Evolutionary conservation across 768 basidiomycete genomes (phyloP).

Genomic region (Mrakia gelida): DNA sequence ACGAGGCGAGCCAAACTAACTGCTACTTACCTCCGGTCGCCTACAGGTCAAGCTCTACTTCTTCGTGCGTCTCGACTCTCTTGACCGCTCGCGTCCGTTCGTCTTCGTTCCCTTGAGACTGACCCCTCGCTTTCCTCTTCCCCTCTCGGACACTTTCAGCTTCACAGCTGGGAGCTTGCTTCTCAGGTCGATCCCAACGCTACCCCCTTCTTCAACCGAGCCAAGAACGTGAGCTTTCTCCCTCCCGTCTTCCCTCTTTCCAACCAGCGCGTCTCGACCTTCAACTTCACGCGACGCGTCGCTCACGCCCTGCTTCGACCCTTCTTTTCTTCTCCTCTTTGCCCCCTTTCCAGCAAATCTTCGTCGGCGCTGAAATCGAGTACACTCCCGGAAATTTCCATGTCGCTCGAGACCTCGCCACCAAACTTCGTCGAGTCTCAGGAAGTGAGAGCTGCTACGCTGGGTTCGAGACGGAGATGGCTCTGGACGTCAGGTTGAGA

Average conservation of each 20-base stretch:
- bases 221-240: background rate
- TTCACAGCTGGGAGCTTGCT: background rate
- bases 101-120: background rate
- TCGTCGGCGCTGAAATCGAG: background rate
- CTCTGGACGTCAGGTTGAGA: background rate
- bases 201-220: background rate
- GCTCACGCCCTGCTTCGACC: too few relatives aligned
- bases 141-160: background rate
- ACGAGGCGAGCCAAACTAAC: too few relatives aligned
- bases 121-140: background rate
- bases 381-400: background rate
- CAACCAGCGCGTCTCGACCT: background rate
- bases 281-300: too few relatives aligned
- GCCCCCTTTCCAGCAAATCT: background rate
- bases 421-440: background rate
- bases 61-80: too few relatives aligned
- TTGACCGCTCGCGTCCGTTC: too few relatives aligned
- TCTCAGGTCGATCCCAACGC: background rate
- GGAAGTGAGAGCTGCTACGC: too few relatives aligned
- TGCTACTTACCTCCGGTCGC: too few relatives aligned
- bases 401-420: background rate
- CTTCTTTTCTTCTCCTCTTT: background rate
- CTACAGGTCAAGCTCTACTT: too few relatives aligned
- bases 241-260: background rate
- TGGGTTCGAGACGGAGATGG: too few relatives aligned